Percentiles rank a stretch among this genome's conserved stretches.
Evolutionary conservation across 2,329 filamentous ascomycete genomes (phyloP).

Genomic region (Sclerotinia nivalis): DNA sequence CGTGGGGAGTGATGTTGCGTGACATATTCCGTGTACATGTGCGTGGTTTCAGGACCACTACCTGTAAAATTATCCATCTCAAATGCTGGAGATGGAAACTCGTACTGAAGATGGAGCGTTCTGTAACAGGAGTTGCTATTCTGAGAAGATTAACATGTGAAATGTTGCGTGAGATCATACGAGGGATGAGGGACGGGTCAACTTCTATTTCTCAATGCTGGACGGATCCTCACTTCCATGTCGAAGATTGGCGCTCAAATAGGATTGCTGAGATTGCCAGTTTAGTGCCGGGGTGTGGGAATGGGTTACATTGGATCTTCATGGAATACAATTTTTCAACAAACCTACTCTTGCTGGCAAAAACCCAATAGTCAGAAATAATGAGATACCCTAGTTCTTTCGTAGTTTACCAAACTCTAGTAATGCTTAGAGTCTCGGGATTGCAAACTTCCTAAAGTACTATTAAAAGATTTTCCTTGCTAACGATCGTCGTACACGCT

Average conservation of each 20-base stretch:
- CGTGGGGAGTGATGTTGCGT: not conserved
- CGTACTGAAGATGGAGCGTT: not conserved
- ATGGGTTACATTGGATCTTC: not conserved
- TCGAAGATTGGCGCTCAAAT: not conserved
- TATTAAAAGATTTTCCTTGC: not conserved
- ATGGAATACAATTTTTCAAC: not conserved
- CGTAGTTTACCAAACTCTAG: not conserved
- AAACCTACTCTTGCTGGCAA: no score
- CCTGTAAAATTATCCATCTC: constrained; percentile 11
- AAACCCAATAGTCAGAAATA: no score
- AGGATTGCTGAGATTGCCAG: not conserved
- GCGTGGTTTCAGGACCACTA: not conserved
- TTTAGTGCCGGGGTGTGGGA: not conserved
- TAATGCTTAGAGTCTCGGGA: not conserved
- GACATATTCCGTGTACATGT: not conserved
- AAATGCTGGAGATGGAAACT: not conserved
- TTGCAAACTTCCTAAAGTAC: not conserved
- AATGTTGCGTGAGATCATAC: not conserved
- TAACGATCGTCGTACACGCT: not conserved
- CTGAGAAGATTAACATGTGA: constrained; percentile 19
- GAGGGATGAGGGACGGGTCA: not conserved
- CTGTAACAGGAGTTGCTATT: constrained; percentile 27
- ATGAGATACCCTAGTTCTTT: not conserved
- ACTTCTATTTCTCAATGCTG: not conserved
- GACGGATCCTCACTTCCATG: not conserved